Base-by-base conservation (phyloP, 768 basidiomycete species). In the Russula dissimulans region DNA sequence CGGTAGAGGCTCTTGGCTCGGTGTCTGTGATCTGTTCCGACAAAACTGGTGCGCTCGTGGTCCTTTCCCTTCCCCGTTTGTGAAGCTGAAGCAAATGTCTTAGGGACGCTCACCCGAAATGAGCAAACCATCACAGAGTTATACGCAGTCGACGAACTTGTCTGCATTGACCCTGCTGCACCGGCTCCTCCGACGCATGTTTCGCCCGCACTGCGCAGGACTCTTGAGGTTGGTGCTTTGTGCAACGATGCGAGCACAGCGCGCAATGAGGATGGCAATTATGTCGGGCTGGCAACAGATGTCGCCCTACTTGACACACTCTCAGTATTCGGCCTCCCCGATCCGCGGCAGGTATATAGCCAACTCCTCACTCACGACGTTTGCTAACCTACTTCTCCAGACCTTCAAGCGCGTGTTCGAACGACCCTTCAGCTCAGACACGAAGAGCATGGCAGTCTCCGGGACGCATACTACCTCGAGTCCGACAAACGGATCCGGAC, bases 11-110 rank as follows among this genome's bases (percentile, higher is more conserved):
- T 0, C 76, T 98, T 3, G 95, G 95, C 2, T 91, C 89, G 3
- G 91, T 97, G 12, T 93, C 89, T n/a, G 95, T 98, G 9, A 95
- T 98, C 63, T 98, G 95, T 69, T 93, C 93, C 3, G 95, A 97
- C 73, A 98, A 97, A 74, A 97, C 95, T 47, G 94, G 91, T 85
- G 65, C 53, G 79, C 65, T 22, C n/a, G 14, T 3, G 31, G 5
- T 44, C 26, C 32, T 36, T 48, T 7, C 39, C 12, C 29, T 26
- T 7, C 32, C 7, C 42, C 1, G 56, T 50, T 43, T 3, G 32
- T 57, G 41, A 32, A 22, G 31, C 12, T 45, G 7, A 50, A 1
- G 38, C 39, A 41, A 47, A 26, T 31, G 1, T 29, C 18, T 31
- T 39, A 79, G 91, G 94, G 18, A 98, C 95, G 0, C 73, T 97